Evolutionary conservation across 2,329 filamentous ascomycete genomes (phyloP).

Genomic region (Sarocladium oryzae): DNA sequence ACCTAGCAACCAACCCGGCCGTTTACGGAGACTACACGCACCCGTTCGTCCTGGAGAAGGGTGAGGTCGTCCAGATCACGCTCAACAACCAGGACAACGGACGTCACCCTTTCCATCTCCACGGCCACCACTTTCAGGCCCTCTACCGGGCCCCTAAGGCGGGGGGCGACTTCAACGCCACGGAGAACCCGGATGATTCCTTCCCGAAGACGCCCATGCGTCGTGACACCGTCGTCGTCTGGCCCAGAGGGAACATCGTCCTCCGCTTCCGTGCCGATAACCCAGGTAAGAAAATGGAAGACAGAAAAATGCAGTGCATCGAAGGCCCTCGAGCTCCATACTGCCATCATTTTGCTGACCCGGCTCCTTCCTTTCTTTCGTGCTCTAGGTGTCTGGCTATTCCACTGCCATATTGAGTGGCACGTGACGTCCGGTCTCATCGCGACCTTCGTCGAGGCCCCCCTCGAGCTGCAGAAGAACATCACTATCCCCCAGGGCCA

Average conservation of each 20-base stretch:
- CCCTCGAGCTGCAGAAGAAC: constrained; percentile 52
- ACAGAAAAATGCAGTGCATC: no score
- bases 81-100: constrained; percentile 70
- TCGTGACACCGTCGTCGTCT: constrained; percentile 61
- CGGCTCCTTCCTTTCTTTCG: no score
- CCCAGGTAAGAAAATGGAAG: no score
- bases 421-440: constrained; percentile 62
- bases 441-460: constrained; percentile 58
- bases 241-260: constrained; percentile 60
- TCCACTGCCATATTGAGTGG: constrained; percentile 81
- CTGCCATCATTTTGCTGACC: no score
- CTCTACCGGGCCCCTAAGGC: constrained; percentile 54
- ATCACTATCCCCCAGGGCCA: constrained; percentile 55
- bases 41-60: constrained; percentile 60
- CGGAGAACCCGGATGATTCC: constrained; percentile 34
- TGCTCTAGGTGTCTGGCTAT: constrained; percentile 51
- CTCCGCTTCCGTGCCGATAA: constrained; percentile 63
- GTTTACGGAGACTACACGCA: constrained; percentile 64
- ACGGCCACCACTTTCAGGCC: constrained; percentile 70
- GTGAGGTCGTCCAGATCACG: constrained; percentile 64
- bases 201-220: constrained; percentile 55
- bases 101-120: constrained; percentile 71
- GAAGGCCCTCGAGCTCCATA: no score
- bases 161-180: constrained; percentile 46
- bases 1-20: constrained; percentile 49